Evolutionary conservation across 495 filamentous ascomycete species (phyloP).

Genomic region (Podospora fimiseda): DNA sequence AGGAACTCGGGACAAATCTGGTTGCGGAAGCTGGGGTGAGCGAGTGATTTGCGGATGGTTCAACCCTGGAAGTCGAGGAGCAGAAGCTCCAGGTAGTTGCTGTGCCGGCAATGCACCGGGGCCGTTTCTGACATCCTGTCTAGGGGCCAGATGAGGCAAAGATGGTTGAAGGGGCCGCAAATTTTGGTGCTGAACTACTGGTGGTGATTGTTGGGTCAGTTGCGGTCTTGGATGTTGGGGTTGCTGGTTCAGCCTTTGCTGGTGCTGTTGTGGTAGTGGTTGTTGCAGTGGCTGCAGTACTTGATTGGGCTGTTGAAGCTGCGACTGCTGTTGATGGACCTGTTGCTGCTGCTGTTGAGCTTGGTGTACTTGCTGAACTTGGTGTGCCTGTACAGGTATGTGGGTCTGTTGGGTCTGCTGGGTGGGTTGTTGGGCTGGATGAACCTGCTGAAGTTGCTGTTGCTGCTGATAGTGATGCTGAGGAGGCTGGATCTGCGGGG

Average conservation of each 20-base stretch:
- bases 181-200: constrained; percentile 10
- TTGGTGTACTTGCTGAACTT: neutral
- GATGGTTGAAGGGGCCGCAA: constrained; percentile 10
- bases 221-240: neutral
- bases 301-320: neutral
- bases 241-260: neutral
- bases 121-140: constrained; percentile 6
- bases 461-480: neutral
- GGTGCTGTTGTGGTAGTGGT: neutral
- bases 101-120: constrained; percentile 2
- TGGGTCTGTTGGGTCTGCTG: neutral
- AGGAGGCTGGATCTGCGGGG: neutral
- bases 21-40: constrained; percentile 12
- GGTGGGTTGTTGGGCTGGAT: neutral
- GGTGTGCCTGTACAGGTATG: neutral
- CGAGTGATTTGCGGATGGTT: constrained; percentile 10
- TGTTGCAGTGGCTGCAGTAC: neutral
- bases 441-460: neutral
- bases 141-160: constrained; percentile 7
- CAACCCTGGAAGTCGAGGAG: constrained; percentile 3
- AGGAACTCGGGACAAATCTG: constrained; percentile 12
- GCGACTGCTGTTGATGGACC: neutral
- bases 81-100: neutral
- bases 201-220: neutral
- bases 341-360: neutral